These are phyloP conservation scores for Taphrina deformans DNA, from an alignment of 1,139 yeast species.

Conservation along the genomic window DNA sequence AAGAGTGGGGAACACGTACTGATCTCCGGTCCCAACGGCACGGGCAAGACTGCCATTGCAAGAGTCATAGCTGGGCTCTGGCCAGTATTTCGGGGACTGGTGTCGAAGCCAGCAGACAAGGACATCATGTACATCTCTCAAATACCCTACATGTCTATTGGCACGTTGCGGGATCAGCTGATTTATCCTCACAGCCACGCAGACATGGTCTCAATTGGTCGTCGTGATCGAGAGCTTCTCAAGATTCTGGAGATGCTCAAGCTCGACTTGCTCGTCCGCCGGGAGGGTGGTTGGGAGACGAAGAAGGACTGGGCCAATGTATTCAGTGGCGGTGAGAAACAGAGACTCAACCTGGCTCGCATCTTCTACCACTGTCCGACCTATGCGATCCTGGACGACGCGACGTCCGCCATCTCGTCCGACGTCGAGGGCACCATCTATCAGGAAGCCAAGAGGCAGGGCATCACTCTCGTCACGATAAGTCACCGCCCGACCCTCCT, in stretches of 20 bases:
- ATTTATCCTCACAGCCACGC: slow-evolving; percentile 79
- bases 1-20: slow-evolving; percentile 69
- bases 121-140: slow-evolving; percentile 80
- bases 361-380: slow-evolving; percentile 76
- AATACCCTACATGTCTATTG: slow-evolving; percentile 72
- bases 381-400: slow-evolving; percentile 85
- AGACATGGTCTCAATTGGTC: slow-evolving; percentile 73
- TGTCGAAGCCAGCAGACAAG: slow-evolving; percentile 74
- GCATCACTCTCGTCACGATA: slow-evolving; percentile 77
- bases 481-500: slow-evolving; percentile 82
- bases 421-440: slow-evolving; percentile 89
- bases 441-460: slow-evolving; percentile 67
- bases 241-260: slow-evolving; percentile 73
- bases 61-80: slow-evolving; percentile 84
- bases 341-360: slow-evolving; percentile 86
- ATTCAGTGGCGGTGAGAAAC: slow-evolving; percentile 93
- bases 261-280: slow-evolving; percentile 68
- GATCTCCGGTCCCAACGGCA: slow-evolving; percentile 82
- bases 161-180: slow-evolving; percentile 82
- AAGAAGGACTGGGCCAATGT: slow-evolving; percentile 85
- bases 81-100: slow-evolving; percentile 82
- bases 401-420: slow-evolving; percentile 87
- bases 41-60: slow-evolving; percentile 86
- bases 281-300: slow-evolving; percentile 64
- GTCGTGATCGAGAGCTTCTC: slow-evolving; percentile 67